phyloP scores from a whole-genome alignment of 192 early-diverging fungal species.

The Podila epigama region DNA sequence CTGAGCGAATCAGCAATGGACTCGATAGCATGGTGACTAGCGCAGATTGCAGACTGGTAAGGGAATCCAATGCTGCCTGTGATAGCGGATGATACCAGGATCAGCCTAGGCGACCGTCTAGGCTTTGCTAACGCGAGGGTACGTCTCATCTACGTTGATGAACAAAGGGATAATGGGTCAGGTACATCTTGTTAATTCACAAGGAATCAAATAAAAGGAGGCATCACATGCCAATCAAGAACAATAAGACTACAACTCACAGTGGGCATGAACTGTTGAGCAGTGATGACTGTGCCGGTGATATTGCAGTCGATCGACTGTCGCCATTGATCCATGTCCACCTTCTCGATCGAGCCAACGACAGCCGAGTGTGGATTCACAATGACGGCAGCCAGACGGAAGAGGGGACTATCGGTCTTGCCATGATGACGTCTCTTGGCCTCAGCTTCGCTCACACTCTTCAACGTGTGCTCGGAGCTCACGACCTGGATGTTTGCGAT shows the following conservation, averaged over 20 bases:
- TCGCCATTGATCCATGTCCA: constrained; percentile 22
- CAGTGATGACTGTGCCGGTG: constrained; percentile 29
- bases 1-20: constrained; percentile 53
- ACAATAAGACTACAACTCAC: too few species aligned
- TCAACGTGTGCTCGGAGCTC: constrained; percentile 14
- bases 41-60: constrained; percentile 43
- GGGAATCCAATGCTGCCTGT: constrained; percentile 44
- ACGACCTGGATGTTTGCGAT: constrained; percentile 28
- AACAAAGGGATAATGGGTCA: background rate
- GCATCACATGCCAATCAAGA: background rate
- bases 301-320: constrained; percentile 29
- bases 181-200: too few species aligned
- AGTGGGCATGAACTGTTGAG: constrained; percentile 36
- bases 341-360: constrained; percentile 31
- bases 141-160: constrained; percentile 16
- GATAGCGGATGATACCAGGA: constrained; percentile 26
- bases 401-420: constrained; percentile 20
- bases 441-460: constrained; percentile 21
- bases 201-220: too few species aligned
- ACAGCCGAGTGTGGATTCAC: constrained; percentile 10
- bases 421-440: constrained; percentile 14
- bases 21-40: constrained; percentile 57
- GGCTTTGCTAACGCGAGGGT: constrained; percentile 29
- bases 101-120: constrained; percentile 30
- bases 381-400: constrained; percentile 35